Evolutionary conservation across 768 basidiomycete genomes (phyloP), one percentile per base, ranked within the genome.

Genomic region (Pleurotus salmoneostramineus): DNA sequence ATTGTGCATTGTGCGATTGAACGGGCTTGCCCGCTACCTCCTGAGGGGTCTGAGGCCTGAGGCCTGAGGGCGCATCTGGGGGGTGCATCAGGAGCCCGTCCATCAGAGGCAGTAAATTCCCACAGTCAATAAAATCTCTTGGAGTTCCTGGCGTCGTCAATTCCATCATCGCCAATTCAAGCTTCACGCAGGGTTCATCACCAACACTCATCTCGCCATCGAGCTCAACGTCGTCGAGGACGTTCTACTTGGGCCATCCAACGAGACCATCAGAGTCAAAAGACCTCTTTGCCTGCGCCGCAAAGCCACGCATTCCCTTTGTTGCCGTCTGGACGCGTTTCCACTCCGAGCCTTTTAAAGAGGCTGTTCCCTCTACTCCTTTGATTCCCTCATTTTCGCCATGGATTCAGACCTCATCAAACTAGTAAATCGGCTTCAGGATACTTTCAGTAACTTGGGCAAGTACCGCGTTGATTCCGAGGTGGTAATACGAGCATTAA

Each of bases 361-460:
- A 52, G 33, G n/a, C 35, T 56, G 35, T 31, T 61, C 50, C 44
- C 34, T 42, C 42, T 55, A 10, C 37, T 31, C 48, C 33, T 8
- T 32, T 32, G 10, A 4, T 32, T 49, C 27, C 58, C 43, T 8
- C 34, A 45, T 56, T 32, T 48, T 35, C 51, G 66, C 60, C 58
- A 98, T 98, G 95, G 95, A 98, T 72, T 85, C 89, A 43, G 93
- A 96, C 70, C 85, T 98, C 61, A 98, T 98, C 63, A 88, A 88
- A 65, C 83, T 96, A 11, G 95, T 98, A 45, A 97, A 97, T 78
- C 91, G 88, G 75, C 87, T 98, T 56, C 95, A 98, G 75, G 93
- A 94, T 66, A 94, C 92, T 58, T 94, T 94, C 75, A 83, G 78
- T 72, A 93, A 93, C 66, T 82, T 94, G 52, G 92, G 91, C 91